phyloP scores from a whole-genome alignment of 2,329 filamentous ascomycete species.

The Metarhizium rileyi region DNA sequence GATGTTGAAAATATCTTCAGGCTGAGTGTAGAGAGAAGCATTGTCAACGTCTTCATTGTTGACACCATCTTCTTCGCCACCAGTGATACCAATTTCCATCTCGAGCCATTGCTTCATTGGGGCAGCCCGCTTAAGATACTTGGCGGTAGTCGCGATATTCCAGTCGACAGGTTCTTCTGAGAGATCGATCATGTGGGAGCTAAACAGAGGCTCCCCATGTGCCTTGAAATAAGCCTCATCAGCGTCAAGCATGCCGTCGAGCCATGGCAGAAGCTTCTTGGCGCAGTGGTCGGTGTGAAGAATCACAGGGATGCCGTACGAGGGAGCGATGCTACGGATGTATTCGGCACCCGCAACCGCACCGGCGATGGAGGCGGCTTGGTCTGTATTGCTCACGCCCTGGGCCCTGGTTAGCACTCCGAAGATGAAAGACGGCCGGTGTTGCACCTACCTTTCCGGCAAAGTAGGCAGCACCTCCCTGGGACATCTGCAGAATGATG shows the following conservation, averaged over 20 bases:
- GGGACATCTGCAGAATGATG: slow-evolving; percentile 85
- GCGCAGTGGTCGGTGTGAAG: slow-evolving; percentile 98
- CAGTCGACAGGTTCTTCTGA: slow-evolving; percentile 83
- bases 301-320: slow-evolving; percentile 83
- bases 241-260: slow-evolving; percentile 89
- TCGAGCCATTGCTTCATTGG: slow-evolving; percentile 99
- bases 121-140: slow-evolving; percentile 87
- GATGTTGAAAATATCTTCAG: slow-evolving; percentile 89
- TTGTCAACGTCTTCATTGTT: slow-evolving; percentile 99
- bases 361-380: slow-evolving; percentile 82
- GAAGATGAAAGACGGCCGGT: not conserved
- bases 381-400: slow-evolving; percentile 72
- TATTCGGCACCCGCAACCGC: slow-evolving; percentile 85
- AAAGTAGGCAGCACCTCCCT: slow-evolving; percentile 90
- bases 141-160: slow-evolving; percentile 86
- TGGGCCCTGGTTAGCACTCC: slow-evolving; percentile 7
- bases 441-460: slow-evolving; percentile 59
- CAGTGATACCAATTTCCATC: slow-evolving; percentile 85
- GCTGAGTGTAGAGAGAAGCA: slow-evolving; percentile 94
- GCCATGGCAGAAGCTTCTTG: slow-evolving; percentile 98
- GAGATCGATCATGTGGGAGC: slow-evolving; percentile 96
- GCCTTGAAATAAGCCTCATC: slow-evolving; percentile 94
- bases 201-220: slow-evolving; percentile 87
- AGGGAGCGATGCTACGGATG: slow-evolving; percentile 77
- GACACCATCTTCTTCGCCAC: slow-evolving; percentile 95